Evolutionary conservation across 2,329 filamentous ascomycete genomes (phyloP).

Genomic region (Aspergillaceae sp.): DNA sequence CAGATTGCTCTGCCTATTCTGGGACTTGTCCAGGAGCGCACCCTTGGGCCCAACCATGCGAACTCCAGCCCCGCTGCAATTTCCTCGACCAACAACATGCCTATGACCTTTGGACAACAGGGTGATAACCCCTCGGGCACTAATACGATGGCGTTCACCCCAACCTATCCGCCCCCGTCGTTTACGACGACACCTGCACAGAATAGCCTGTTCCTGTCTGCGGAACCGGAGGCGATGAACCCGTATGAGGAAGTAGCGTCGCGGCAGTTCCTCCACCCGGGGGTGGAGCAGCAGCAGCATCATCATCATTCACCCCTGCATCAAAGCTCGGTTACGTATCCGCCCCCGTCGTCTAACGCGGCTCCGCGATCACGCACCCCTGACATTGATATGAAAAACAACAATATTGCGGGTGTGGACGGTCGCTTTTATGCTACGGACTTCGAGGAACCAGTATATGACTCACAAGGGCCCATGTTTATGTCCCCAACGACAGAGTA

Average conservation of each 20-base stretch:
- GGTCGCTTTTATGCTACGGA: conserved; percentile 14
- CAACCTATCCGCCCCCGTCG: conserved; percentile 8
- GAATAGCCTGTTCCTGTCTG: conserved; percentile 14
- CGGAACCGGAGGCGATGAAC: conserved; percentile 21
- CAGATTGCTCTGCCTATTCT: conserved; percentile 77
- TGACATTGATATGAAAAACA: conserved; percentile 1
- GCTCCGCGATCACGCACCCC: conserved; percentile 14
- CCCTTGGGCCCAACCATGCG: conserved; percentile 14
- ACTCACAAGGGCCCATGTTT: conserved; percentile 15
- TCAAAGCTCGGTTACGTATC: conserved; percentile 26
- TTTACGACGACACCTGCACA: conserved; percentile 15
- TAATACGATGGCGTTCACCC: conserved; percentile 7
- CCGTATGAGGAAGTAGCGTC: conserved; percentile 10
- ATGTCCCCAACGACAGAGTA: conserved; percentile 17
- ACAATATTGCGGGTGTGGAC: conserved; percentile 6
- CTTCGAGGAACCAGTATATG: conserved; percentile 11
- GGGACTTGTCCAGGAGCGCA: conserved; percentile 37
- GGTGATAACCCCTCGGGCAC: background rate
- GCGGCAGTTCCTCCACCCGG: background rate
- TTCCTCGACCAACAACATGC: background rate
- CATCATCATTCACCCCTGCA: conserved; percentile 13
- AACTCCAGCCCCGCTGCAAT: conserved; percentile 3
- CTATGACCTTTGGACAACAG: conserved; percentile 3
- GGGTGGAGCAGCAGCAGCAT: conserved; percentile 5
- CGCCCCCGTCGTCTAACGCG: conserved; percentile 22